A percentile compares a stretch with the other conserved stretches of the same genome.
These are phyloP conservation scores for Lecanicillium sp. DNA, from an alignment of 2,329 filamentous ascomycete species.

Conservation along the genomic window DNA sequence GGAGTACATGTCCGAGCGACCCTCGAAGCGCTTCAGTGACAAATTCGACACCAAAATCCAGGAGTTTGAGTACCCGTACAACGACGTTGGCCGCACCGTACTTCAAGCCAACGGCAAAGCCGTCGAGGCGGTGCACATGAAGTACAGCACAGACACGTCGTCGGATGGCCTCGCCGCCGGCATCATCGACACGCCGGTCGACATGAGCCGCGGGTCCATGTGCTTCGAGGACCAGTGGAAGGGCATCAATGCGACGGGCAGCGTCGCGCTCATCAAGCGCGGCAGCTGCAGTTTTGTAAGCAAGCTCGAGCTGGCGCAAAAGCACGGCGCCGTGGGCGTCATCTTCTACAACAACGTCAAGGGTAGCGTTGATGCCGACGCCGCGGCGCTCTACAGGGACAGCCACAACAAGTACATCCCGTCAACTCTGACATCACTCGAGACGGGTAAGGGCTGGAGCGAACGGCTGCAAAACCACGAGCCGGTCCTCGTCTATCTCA, in stretches of 20 bases:
- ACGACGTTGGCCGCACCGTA: slow-evolving; percentile 35
- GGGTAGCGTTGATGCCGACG: slow-evolving; percentile 35
- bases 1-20: slow-evolving; percentile 48
- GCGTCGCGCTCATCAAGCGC: slow-evolving; percentile 40
- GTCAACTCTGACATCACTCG: slow-evolving; percentile 30
- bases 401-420: slow-evolving; percentile 31
- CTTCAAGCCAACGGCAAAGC: slow-evolving; percentile 38
- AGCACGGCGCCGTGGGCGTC: slow-evolving; percentile 35
- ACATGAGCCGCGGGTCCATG: slow-evolving; percentile 30
- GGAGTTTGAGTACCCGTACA: slow-evolving; percentile 41
- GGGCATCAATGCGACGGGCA: slow-evolving; percentile 35
- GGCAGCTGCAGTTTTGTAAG: slow-evolving; percentile 35
- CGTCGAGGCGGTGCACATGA: slow-evolving; percentile 37
- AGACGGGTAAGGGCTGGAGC: slow-evolving; percentile 31
- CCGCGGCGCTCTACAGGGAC: slow-evolving; percentile 47
- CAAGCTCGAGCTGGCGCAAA: slow-evolving; percentile 37
- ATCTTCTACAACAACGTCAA: slow-evolving; percentile 57
- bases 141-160: slow-evolving; percentile 40
- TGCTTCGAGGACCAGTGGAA: slow-evolving; percentile 38
- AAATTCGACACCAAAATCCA: slow-evolving; percentile 41
- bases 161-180: slow-evolving; percentile 28
- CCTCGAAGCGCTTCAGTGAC: slow-evolving; percentile 31
- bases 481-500: slow-evolving; percentile 27
- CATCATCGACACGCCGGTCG: slow-evolving; percentile 30
- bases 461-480: slow-evolving; percentile 28